Conservation (phyloP, 768 basidiomycete species). For the Russula foetens region DNA sequence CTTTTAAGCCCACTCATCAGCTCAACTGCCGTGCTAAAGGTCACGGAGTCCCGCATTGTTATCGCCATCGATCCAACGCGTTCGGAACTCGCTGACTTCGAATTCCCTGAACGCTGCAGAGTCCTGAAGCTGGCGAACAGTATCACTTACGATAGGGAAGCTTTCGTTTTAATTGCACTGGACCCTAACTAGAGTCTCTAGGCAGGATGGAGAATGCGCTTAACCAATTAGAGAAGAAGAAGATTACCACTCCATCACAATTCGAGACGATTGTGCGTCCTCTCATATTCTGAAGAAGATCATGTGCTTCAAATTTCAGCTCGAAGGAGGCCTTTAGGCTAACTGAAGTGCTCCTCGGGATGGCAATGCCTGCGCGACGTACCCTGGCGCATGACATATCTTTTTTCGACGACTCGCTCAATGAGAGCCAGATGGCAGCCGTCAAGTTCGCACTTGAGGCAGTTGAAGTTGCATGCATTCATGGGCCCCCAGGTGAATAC, state of each 20-base stretch:
- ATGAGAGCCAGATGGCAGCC: constrained; percentile 78
- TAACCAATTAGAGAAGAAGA: constrained; percentile 54
- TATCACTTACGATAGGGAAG: constrained; percentile 79
- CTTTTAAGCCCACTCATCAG: background rate
- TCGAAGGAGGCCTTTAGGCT: constrained; percentile 36
- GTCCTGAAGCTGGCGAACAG: constrained; percentile 88
- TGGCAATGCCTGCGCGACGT: constrained; percentile 39
- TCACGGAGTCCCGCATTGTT: constrained; percentile 74
- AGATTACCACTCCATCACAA: constrained; percentile 23
- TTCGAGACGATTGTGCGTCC: constrained; percentile 10
- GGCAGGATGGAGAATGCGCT: constrained; percentile 82
- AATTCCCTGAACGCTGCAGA: constrained; percentile 78
- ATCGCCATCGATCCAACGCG: constrained; percentile 68
- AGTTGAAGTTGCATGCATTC: constrained; percentile 82
- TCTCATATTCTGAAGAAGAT: background rate
- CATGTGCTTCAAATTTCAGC: background rate
- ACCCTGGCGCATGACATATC: constrained; percentile 34
- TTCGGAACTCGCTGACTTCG: constrained; percentile 51
- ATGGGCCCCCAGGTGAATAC: constrained; percentile 86
- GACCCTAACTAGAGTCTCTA: background rate
- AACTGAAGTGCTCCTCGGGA: constrained; percentile 64
- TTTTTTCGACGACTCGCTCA: constrained; percentile 73
- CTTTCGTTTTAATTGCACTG: background rate
- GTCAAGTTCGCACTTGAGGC: constrained; percentile 77
- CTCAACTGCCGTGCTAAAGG: constrained; percentile 32